Conservation (phyloP, 805 yeast species). For the Suhomyces canberraensis region DNA sequence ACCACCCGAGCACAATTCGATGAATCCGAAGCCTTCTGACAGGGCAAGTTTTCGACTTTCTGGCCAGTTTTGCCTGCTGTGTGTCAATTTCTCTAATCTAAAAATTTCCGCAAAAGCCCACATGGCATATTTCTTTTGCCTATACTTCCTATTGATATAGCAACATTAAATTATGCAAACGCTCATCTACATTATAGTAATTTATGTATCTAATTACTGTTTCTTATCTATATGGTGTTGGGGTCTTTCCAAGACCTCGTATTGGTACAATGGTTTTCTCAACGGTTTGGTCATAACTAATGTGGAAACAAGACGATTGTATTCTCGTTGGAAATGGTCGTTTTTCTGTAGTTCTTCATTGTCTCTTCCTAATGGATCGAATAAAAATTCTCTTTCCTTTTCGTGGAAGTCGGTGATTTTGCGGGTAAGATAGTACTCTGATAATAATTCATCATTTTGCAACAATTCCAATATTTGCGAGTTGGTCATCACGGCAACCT, state of each 20-base stretch:
- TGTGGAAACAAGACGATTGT: slow-evolving; percentile 6
- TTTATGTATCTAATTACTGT: no score
- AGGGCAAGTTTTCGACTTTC: no score
- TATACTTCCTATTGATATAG: no score
- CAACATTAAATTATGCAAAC: no score
- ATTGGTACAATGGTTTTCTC: slow-evolving; percentile 10
- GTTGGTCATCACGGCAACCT: slow-evolving; percentile 23
- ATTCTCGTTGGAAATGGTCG: background rate
- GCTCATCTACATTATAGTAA: no score
- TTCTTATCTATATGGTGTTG: slow-evolving; percentile 3
- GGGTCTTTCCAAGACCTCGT: slow-evolving; percentile 6
- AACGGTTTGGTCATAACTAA: slow-evolving; percentile 8
- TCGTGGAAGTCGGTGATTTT: slow-evolving; percentile 16
- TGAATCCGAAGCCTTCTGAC: no score
- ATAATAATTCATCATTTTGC: slow-evolving; percentile 17
- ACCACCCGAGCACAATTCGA: no score
- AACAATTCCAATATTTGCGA: slow-evolving; percentile 20
- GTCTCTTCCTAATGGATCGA: slow-evolving; percentile 10
- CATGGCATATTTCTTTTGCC: no score
- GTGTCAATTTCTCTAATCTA: no score
- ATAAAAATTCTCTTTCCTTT: slow-evolving; percentile 16
- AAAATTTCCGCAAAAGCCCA: no score
- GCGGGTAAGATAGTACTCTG: slow-evolving; percentile 20
- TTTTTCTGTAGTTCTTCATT: slow-evolving; percentile 2
- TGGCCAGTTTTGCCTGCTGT: no score